Percentiles rank a stretch among this genome's conserved stretches.
phyloP scores from a whole-genome alignment of 2,329 filamentous ascomycete species.

The Ciborinia camelliae region DNA sequence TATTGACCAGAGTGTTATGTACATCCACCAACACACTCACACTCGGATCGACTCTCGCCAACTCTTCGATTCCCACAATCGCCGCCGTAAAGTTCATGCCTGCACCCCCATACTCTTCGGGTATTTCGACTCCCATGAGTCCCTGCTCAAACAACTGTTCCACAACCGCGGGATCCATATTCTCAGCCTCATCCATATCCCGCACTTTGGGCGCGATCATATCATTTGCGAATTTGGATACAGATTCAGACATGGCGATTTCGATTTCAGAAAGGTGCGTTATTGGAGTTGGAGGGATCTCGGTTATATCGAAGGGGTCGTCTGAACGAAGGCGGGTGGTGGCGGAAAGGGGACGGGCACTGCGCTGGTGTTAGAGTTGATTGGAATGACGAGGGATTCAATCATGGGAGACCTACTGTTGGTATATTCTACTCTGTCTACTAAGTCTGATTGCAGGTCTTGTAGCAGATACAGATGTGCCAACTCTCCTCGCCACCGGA shows the following conservation, averaged over 20 bases:
- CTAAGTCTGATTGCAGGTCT: conserved; percentile 41
- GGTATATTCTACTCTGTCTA: conserved; percentile 40
- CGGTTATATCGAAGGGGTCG: conserved; percentile 60
- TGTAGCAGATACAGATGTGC: conserved; percentile 31
- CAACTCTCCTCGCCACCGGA: conserved; percentile 42
- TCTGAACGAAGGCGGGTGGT: conserved; percentile 52
- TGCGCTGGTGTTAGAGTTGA: conserved; percentile 27
- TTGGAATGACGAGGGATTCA: not conserved
- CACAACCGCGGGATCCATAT: conserved; percentile 83
- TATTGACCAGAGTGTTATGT: conserved; percentile 97
- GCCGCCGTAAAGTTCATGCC: conserved; percentile 99
- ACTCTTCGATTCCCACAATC: conserved; percentile 94
- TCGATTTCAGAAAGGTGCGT: conserved; percentile 90
- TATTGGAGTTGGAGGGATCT: conserved; percentile 86
- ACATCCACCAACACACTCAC: conserved; percentile 96
- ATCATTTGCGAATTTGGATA: conserved; percentile 86
- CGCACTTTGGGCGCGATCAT: conserved; percentile 86
- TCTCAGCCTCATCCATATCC: conserved; percentile 96
- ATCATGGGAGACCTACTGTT: conserved; percentile 39
- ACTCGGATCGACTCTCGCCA: conserved; percentile 88
- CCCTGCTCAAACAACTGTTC: conserved; percentile 97
- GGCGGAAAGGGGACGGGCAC: conserved; percentile 56
- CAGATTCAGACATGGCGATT: conserved; percentile 80
- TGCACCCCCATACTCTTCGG: conserved; percentile 92
- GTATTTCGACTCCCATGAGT: conserved; percentile 95